Base-by-base conservation (phyloP, 148 eudicot species). In the Drosera capensis region DNA sequence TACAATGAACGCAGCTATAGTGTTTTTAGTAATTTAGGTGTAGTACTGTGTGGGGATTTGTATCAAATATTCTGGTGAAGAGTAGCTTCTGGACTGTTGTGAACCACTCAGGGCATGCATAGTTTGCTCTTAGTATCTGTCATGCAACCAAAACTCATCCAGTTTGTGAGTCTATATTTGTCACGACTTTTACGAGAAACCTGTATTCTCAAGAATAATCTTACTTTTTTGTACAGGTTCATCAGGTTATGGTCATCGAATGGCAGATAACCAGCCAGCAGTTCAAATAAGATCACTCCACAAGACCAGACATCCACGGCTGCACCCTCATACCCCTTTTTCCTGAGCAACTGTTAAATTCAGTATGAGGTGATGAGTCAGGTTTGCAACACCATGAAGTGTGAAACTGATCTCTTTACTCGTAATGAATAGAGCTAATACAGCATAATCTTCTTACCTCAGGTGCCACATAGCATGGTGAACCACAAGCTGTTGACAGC, bases 281-380 rank as follows among this genome's bases (percentile, higher is more conserved):
- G 73, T 51, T 78, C 96, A 64, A 28, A 86, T 14, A 86, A 46
- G 31, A 86, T 58, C 40, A 86, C 95, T 53, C 95, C 95, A 66
- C 86, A 81, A n/a, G 86, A 77, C 95, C 95, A 86, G 21, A 73
- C 63, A 62, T 86, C 95, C 15, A 75, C 83, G 64, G 71, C 75
- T 8, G 67, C 81, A 20, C 93, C 96, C 52, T 81, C 93, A 60
- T 86, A 86, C 11, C 96, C 96, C 51, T 70, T 75, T 20, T 64
- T 63, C 34, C 24, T 52, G 21, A 77, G 62, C 21, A 77, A 64
- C 84, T 77, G 63, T 38, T 40, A 49, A 29, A 24, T 45, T 26
- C 8, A 59, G n/a, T 15, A 46, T 35, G 34, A 51, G 26, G 34
- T 20, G 37, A 47, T 35, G 45, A 19, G 21, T 52, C 45, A 35